Base-by-base conservation (phyloP, 345 rosid species). In the Brassica nigra region DNA sequence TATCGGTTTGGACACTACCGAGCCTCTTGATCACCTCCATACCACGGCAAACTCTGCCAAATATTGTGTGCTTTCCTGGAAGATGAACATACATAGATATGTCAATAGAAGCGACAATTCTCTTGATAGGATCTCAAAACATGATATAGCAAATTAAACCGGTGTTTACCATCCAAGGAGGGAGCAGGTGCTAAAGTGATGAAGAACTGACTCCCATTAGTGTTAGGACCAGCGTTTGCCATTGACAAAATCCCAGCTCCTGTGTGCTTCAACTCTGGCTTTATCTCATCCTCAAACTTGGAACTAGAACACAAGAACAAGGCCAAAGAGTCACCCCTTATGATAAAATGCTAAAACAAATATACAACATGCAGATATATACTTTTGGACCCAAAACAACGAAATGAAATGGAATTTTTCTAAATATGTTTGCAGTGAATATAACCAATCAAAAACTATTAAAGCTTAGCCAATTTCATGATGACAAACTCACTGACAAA, bases 191-290 rank as follows among this genome's bases (percentile, higher is more conserved):
- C 88, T 76, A 95, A 77, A 62, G 99, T 95, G 34, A 95, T 87
- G 84, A 95, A 93, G 86, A 95, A 93, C 79, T 95, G 97, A 82
- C 97, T 95, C 42, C 97, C 98, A 44, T 93, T 95, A 30, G 97
- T 90, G 78, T 95, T 83, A 0, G 97, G 97, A 80, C 98, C 98
- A 78, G 99, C 99, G 80, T 95, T 93, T 47, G 98, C 99, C 98
- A 95, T 93, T 37, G 99, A 91, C 66, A 93, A 64, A 34, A 91
- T 91, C 15, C 97, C 98, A 71, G 97, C 98, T 76, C 98, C 99
- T 3, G 97, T 91, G 84, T 95, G 98, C 86, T 91, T 95, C 77
- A 95, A 84, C 77, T 95, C 98, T 5, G 89, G 70, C 76, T 66
- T 89, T 64, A 91, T 89, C 89, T 95, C 98, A 80, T 95, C 97